phyloP scores from a whole-genome alignment of 441 rosid species.

The Mallotus repandus region DNA sequence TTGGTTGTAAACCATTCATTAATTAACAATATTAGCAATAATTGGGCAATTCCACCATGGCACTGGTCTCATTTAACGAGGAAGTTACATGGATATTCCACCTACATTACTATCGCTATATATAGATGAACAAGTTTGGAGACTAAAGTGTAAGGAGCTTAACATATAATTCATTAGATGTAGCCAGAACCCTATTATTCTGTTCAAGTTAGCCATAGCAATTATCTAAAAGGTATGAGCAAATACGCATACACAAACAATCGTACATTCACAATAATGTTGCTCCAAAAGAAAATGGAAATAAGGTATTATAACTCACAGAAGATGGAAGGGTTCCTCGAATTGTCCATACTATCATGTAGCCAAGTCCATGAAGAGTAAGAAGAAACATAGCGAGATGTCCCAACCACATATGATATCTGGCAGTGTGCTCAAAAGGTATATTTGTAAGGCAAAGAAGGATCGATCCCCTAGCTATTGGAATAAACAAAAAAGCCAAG shows the following conservation, averaged over 20 bases:
- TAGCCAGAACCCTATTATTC: background rate
- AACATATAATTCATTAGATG: background rate
- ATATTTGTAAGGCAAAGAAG: constrained; percentile 48
- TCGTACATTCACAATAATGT: background rate
- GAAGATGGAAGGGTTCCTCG: constrained; percentile 36
- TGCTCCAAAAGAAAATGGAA: constrained; percentile 1
- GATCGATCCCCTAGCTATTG: constrained; percentile 55
- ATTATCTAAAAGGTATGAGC: background rate
- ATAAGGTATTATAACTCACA: constrained; percentile 38
- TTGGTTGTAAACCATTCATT: no score
- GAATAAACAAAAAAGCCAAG: constrained; percentile 59
- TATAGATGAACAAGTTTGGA: no score
- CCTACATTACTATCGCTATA: no score
- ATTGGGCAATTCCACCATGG: no score
- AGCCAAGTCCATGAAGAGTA: constrained; percentile 47
- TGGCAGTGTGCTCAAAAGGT: constrained; percentile 52
- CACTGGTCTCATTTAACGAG: no score
- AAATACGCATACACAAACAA: background rate
- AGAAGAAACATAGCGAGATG: constrained; percentile 43
- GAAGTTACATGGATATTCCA: no score
- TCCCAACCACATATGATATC: constrained; percentile 61
- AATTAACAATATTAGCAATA: no score
- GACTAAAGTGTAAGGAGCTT: background rate
- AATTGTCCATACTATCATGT: constrained; percentile 41
- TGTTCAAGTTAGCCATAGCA: background rate